Evolutionary conservation across 2,329 filamentous ascomycete genomes (phyloP), one percentile per base, ranked within the genome.

Genomic region (Phaeosphaeria sp.): DNA sequence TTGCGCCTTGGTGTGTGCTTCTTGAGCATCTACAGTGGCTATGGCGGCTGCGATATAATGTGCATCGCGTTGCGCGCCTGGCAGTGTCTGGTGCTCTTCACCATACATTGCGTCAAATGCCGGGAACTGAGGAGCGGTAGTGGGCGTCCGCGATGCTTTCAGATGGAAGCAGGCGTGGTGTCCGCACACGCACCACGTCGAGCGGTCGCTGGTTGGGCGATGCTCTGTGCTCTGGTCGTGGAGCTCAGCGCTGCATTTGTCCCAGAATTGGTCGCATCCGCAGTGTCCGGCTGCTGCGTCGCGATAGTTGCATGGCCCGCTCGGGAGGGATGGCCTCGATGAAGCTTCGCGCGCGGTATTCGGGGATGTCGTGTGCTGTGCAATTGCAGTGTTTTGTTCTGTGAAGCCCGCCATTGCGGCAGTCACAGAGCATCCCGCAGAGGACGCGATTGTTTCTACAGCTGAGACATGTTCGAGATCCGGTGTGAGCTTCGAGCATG

Each of bases 131-230:
- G 51, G 51, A 55, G 56, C 53, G 17, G 51, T 50, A 43, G 60
- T 53, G 44, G 63, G 57, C 44, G 61, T 62, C 57, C 63, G 69
- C 62, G 66, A 55, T 43, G 60, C 64, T 44, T 58, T 64, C 27
- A 78, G 73, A 74, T 86, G 84, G 67, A 82, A 86, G 71, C 84
- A 86, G 6, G 83, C 83, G 78, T 86, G 84, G 69, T 86, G 84
- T 42, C 81, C 81, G 64, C 84, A 86, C 54, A 82, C 80, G 72
- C 84, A 86, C 74, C 70, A 79, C 2, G 80, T 79, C 21, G 73
- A 74, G 61, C 69, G 70, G 61, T 71, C 61, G 50, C 65, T 72
- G 59, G 62, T 59, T 13, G 65, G 56, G 33, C 61, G 67, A 52
- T 72, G 59, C 46, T 70, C 64, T 17, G 51, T 53, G 51, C 71